Base-by-base conservation (phyloP, 208 protist genomes). In the Lotmaria passim region DNA sequence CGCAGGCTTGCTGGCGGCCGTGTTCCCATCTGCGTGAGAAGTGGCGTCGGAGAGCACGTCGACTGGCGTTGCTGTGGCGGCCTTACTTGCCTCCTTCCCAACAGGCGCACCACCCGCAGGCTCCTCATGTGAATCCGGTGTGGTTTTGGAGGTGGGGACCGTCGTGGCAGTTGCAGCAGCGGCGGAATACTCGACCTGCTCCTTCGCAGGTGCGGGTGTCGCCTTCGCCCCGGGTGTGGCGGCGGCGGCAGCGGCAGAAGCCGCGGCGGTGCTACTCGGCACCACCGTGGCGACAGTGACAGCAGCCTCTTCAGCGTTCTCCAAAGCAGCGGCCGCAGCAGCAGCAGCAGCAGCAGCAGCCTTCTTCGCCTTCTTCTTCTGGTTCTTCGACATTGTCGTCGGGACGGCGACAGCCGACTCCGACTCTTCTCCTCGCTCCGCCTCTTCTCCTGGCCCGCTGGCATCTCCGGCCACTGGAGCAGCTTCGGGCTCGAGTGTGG, bases 341-440 rank as follows among this genome's bases (percentile, higher is more conserved):
- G 61, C 34, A 33, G 48, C n/a, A n/a, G 62, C 48, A 24, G 67
- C 55, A 7, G 55, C 55, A 26, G 24, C 34, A 3, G 44, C 43
- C 57, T 65, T 61, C 53, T 70, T 67, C 44, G 26, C 71, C 39
- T 65, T 76, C 52, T 69, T 76, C 53, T 63, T 73, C 43, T 73
- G 61, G 10, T 58, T 57, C 51, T 69, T 55, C 10, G 38, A 53
- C 44, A 51, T 28, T 3, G 34, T 31, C 28, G 44, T 26, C 11
- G 62, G n/a, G 11, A 33, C 66, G n/a, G 23, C 33, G 23, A 38
- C 19, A n/a, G n/a, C n/a, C n/a, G n/a, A n/a, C 26, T 36, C 50
- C 21, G 11, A 8, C 28, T 36, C n/a, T 36, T 36, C 46, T 5
- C 46, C 23, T 28, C n/a, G n/a, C n/a, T n/a, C n/a, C n/a, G n/a